Percentiles rank a stretch among this genome's conserved stretches.
These are phyloP conservation scores for Acer campestre DNA, from an alignment of 345 rosid genomes.

Conservation along the genomic window DNA sequence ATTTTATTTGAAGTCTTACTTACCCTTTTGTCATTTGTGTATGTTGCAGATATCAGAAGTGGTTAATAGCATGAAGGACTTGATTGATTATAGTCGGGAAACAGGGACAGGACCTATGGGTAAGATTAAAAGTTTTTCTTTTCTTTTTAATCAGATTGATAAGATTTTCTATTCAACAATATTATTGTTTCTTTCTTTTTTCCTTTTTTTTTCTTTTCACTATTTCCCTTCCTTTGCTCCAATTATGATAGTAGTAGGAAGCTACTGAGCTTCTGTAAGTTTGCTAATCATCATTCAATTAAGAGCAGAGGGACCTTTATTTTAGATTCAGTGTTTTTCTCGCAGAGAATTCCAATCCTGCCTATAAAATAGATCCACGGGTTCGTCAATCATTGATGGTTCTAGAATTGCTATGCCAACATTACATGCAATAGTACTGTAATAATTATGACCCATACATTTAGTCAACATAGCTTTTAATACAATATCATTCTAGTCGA, in stretches of 20 bases:
- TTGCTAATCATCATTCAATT: not conserved
- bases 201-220: not conserved
- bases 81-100: conserved; percentile 97
- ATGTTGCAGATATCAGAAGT: conserved; percentile 86
- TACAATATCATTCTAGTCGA: not conserved
- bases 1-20: not conserved
- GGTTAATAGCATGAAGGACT: conserved; percentile 98
- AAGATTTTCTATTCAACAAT: not conserved
- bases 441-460: not conserved
- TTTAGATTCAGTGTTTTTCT: not conserved
- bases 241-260: not conserved
- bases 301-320: not conserved
- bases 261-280: not conserved
- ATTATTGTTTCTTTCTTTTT: not conserved
- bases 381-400: not conserved
- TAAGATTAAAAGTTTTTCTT: conserved; percentile 38
- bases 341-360: not conserved
- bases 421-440: not conserved
- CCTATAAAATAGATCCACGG: not conserved
- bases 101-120: conserved; percentile 95
- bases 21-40: not conserved
- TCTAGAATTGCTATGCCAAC: not conserved
- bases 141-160: not conserved
- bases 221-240: not conserved
- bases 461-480: not conserved